phyloP scores from a whole-genome alignment of 2,329 filamentous ascomycete species.

The Colletotrichum costaricense region DNA sequence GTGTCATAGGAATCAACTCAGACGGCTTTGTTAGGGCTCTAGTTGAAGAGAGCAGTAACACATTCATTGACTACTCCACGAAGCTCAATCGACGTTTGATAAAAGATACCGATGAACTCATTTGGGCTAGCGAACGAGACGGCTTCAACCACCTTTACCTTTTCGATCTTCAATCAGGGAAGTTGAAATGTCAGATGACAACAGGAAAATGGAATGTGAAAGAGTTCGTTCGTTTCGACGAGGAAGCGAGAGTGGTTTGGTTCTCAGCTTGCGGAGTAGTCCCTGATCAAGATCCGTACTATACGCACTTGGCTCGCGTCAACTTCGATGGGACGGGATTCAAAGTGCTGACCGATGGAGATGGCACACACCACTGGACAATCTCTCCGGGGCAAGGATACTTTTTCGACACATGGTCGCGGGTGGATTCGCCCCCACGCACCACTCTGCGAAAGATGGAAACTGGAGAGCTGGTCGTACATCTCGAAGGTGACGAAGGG shows the following conservation, averaged over 20 bases:
- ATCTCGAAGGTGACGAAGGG: background rate
- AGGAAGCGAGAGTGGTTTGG: background rate
- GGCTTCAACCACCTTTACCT: slow-evolving; percentile 45
- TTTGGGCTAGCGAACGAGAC: slow-evolving; percentile 45
- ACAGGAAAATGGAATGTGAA: slow-evolving; percentile 40
- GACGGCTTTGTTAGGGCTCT: slow-evolving; percentile 37
- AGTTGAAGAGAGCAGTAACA: slow-evolving; percentile 41
- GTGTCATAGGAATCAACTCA: slow-evolving; percentile 36
- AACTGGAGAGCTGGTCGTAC: background rate
- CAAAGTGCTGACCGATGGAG: slow-evolving; percentile 39
- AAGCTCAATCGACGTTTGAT: slow-evolving; percentile 19
- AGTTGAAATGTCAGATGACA: slow-evolving; percentile 39
- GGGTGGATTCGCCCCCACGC: background rate
- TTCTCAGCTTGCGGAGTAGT: slow-evolving; percentile 37
- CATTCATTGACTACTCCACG: slow-evolving; percentile 37
- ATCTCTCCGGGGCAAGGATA: slow-evolving; percentile 35
- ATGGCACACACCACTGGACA: slow-evolving; percentile 42
- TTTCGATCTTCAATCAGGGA: slow-evolving; percentile 28
- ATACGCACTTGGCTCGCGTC: slow-evolving; percentile 40
- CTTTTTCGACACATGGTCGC: slow-evolving; percentile 12
- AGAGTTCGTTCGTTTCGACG: background rate
- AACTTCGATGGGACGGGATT: slow-evolving; percentile 43
- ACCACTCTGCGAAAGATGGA: background rate
- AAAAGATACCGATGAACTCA: slow-evolving; percentile 35
- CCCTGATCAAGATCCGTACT: slow-evolving; percentile 41